These are phyloP conservation scores for Kwoniella botswanensis DNA, from an alignment of 768 basidiomycete species.

Conservation along the genomic window DNA sequence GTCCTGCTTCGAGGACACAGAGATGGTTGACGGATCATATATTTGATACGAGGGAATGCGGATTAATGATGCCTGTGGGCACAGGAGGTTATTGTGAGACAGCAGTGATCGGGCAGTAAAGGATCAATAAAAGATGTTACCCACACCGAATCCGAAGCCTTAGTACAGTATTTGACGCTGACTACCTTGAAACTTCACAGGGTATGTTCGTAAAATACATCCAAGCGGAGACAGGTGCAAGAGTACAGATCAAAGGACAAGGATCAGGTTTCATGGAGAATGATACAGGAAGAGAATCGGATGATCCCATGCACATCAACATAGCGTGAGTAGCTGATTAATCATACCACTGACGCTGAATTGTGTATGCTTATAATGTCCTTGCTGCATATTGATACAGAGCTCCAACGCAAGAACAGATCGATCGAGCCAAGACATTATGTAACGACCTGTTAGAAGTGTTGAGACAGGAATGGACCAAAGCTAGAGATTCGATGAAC, in stretches of 20 bases:
- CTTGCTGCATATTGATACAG: slow-evolving; percentile 48
- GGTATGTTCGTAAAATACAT: slow-evolving; percentile 99
- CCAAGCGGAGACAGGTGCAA: slow-evolving; percentile 90
- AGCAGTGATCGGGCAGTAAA: background rate
- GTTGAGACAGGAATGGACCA: slow-evolving; percentile 84
- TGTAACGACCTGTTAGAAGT: slow-evolving; percentile 89
- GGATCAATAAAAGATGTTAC: too few relatives aligned
- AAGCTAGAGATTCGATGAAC: slow-evolving; percentile 64
- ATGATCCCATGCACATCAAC: slow-evolving; percentile 89
- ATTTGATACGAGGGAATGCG: too few relatives aligned
- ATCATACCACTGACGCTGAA: too few relatives aligned
- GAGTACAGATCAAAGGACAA: slow-evolving; percentile 94
- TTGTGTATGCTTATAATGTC: background rate
- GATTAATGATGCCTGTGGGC: background rate
- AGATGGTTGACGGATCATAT: too few relatives aligned
- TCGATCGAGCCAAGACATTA: slow-evolving; percentile 81
- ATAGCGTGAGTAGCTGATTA: slow-evolving; percentile 71
- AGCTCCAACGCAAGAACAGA: slow-evolving; percentile 86
- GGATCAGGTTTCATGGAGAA: slow-evolving; percentile 95
- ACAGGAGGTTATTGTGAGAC: background rate
- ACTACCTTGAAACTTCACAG: slow-evolving; percentile 58
- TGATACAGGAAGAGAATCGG: slow-evolving; percentile 83
- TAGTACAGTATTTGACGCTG: too few relatives aligned
- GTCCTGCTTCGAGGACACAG: too few relatives aligned
- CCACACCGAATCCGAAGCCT: too few relatives aligned